Base-by-base conservation (phyloP, 306 rosid genomes). In the Cucumis cinereus region DNA sequence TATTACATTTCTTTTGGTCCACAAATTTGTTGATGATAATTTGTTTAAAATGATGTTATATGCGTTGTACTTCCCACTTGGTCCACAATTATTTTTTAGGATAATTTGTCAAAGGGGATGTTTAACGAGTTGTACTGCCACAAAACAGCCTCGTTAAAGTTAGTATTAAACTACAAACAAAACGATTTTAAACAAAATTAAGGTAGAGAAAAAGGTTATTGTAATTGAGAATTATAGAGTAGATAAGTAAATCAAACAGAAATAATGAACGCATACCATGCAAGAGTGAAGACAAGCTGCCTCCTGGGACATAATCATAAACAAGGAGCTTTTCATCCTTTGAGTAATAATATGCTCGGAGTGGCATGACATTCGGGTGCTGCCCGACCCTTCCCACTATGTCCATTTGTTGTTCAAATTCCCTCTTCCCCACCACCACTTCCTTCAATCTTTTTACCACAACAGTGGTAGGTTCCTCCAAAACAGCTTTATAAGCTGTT, bases 371-470 rank as follows among this genome's bases (percentile, higher is more conserved):
- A 17, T 89, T 89, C 64, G 87, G 23, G 79, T 91, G 93, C 64
- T 85, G 96, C 53, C 89, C 93, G 69, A 91, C 92, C 77, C 89
- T 85, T 82, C 96, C 96, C 64, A 89, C 84, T 50, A 80, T 69
- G 78, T 91, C 92, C 94, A 91, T 91, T 82, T 91, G 92, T 78
- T 91, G 96, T 78, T 91, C 96, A 81, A 89, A 88, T 53, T 89
- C 93, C 83, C 81, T 91, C 83, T 89, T 88, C 30, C 93, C 89
- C 33, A 89, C 94, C 63, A 91, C 92, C 64, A 91, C 92, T 86
- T 91, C 97, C 80, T 91, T 91, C 88, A 91, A 81, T 81, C 97
- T 86, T 86, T 91, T 91, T 82, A 91, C 97, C 41, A 91, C 97
- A 55, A 91, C 94, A 19, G 97, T 91, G 43, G 88, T 89, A 14